Percentiles rank a stretch among this genome's conserved stretches.
phyloP scores from a whole-genome alignment of 805 yeast genomes.

The Cyberlindnera amylophila region DNA sequence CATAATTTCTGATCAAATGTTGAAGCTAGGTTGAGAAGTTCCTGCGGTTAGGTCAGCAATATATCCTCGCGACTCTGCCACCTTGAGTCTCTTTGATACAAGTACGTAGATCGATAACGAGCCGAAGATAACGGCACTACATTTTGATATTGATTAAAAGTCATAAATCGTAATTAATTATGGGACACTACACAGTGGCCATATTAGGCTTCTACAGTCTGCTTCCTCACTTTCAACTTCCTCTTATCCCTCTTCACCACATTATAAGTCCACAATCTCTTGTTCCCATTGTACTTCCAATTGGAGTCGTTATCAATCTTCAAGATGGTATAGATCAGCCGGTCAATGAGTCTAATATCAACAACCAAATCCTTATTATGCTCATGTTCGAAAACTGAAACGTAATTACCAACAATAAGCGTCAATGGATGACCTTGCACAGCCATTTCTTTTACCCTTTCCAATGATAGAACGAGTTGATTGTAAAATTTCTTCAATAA shows the following conservation, averaged over 20 bases:
- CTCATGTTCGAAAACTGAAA: slow-evolving; percentile 3
- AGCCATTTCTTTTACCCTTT: not conserved
- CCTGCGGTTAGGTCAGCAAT: no score
- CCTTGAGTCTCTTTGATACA: no score
- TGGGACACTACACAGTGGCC: no score
- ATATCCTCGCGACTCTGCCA: no score
- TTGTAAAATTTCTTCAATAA: slow-evolving; percentile 14
- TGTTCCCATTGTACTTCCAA: slow-evolving; percentile 11
- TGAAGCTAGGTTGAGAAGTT: no score
- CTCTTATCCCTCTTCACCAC: not conserved
- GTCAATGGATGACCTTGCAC: not conserved
- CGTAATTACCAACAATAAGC: slow-evolving; percentile 1
- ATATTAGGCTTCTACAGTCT: no score
- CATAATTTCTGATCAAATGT: no score
- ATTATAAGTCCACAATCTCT: slow-evolving; percentile 11
- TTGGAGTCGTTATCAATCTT: slow-evolving; percentile 3
- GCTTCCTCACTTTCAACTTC: slow-evolving; percentile 2
- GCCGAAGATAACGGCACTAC: no score
- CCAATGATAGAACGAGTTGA: slow-evolving; percentile 2
- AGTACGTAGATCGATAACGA: no score
- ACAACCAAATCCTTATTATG: slow-evolving; percentile 4
- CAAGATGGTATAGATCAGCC: slow-evolving; percentile 8
- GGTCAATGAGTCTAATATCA: slow-evolving; percentile 2
- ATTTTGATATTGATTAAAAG: no score
- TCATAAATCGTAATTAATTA: not conserved